These are phyloP conservation scores for Zalaria obscura DNA, from an alignment of 2,329 filamentous ascomycete genomes.

Conservation along the genomic window DNA sequence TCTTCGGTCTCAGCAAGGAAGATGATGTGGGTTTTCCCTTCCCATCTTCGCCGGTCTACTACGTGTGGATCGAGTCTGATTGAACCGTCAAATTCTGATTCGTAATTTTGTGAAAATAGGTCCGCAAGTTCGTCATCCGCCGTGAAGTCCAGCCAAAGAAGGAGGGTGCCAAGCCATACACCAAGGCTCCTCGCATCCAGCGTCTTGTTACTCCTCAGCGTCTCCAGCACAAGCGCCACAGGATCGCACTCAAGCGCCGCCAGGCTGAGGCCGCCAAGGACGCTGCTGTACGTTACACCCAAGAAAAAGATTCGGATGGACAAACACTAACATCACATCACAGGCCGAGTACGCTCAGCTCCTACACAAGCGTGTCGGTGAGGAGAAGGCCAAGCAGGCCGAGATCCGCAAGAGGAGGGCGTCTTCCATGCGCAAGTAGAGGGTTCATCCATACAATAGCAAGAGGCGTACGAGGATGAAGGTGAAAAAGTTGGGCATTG, in stretches of 20 bases:
- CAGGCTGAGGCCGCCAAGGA: constrained; percentile 96
- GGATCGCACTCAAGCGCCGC: constrained; percentile 95
- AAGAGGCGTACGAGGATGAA: background rate
- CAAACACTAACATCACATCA: constrained; percentile 20
- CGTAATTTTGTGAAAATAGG: constrained; percentile 39
- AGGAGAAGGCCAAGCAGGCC: constrained; percentile 87
- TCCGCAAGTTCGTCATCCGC: constrained; percentile 99
- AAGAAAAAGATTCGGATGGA: background rate
- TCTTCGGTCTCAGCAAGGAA: constrained; percentile 99
- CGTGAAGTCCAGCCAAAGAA: constrained; percentile 94
- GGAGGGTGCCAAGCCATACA: constrained; percentile 96
- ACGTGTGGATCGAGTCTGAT: constrained; percentile 34
- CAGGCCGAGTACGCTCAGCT: constrained; percentile 95
- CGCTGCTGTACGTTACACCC: constrained; percentile 65
- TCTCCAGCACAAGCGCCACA: constrained; percentile 99
- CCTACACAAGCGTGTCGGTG: constrained; percentile 90
- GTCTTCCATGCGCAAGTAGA: constrained; percentile 79
- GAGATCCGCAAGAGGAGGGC: constrained; percentile 95
- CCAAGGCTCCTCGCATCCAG: constrained; percentile 99
- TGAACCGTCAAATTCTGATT: constrained; percentile 6
- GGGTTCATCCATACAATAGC: background rate
- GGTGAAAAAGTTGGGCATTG: background rate
- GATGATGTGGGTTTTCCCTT: constrained; percentile 82
- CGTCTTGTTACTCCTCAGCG: constrained; percentile 98
- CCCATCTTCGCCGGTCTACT: constrained; percentile 45